Evolutionary conservation across 169 alveolate species (phyloP).

Genomic region (Cryptosporidium viatorum): DNA sequence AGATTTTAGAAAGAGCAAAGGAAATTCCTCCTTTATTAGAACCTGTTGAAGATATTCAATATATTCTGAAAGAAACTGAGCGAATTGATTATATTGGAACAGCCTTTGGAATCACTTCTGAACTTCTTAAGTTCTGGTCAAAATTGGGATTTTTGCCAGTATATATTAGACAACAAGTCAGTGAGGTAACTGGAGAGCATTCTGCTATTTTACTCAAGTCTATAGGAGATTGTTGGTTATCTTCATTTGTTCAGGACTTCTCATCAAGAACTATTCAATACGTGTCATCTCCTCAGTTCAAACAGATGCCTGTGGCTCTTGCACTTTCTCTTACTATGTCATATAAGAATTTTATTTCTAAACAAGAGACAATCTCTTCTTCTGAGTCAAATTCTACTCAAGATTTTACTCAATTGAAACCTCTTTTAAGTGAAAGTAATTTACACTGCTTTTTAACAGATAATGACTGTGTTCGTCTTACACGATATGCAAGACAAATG

Average conservation of each 20-base stretch:
- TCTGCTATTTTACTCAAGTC: conserved; percentile 91
- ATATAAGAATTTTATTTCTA: conserved; percentile 1
- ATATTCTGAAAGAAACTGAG: conserved; percentile 37
- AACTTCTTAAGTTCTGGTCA: conserved; percentile 94
- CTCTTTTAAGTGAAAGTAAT: conserved; percentile 16
- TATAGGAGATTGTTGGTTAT: conserved; percentile 65
- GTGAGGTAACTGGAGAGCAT: conserved; percentile 98
- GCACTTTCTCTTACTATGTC: conserved; percentile 59
- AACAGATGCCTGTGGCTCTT: conserved; percentile 20
- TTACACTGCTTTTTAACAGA: conserved; percentile 34
- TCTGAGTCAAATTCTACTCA: neutral
- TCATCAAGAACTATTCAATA: conserved; percentile 62
- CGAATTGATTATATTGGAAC: conserved; percentile 96
- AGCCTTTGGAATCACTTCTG: conserved; percentile 95
- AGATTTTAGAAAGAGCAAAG: conserved; percentile 27
- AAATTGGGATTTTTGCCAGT: conserved; percentile 92
- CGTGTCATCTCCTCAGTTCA: conserved; percentile 58
- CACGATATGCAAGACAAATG: conserved; percentile 70
- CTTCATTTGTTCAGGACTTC: conserved; percentile 49
- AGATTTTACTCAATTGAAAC: neutral
- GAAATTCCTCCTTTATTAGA: conserved; percentile 59
- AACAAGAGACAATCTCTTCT: neutral
- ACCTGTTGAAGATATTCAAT: conserved; percentile 31
- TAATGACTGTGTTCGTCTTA: conserved; percentile 69
- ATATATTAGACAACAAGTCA: conserved; percentile 93